phyloP scores from a whole-genome alignment of 805 yeast species.

The Starmerella riodocensis region DNA sequence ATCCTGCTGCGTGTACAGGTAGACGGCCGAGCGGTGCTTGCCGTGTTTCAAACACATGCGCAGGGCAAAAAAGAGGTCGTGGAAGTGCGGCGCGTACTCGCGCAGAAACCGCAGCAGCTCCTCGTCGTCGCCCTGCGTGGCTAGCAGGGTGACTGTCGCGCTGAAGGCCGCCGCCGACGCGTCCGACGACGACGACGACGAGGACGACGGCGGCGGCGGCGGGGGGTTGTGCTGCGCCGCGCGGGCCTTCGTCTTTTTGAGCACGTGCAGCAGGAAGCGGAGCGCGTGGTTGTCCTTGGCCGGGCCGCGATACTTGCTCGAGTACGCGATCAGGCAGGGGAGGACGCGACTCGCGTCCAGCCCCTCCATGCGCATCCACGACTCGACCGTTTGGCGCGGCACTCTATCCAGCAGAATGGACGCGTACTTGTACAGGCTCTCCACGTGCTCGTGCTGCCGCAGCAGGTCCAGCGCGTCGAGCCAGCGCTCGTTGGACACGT shows the following conservation, averaged over 20 bases:
- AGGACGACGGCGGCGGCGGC: background rate
- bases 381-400: conserved; percentile 57
- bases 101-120: conserved; percentile 40
- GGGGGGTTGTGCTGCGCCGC: background rate
- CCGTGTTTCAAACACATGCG: conserved; percentile 53
- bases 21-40: conserved; percentile 53
- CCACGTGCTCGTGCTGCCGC: conserved; percentile 28
- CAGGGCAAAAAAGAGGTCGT: conserved; percentile 53
- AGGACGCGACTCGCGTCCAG: conserved; percentile 52
- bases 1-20: conserved; percentile 53
- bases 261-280: conserved; percentile 45
- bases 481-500: conserved; percentile 65
- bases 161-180: conserved; percentile 48
- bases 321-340: conserved; percentile 64
- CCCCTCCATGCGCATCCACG: conserved; percentile 52
- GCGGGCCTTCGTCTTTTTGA: conserved; percentile 20
- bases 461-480: conserved; percentile 49
- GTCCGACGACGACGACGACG: background rate
- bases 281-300: conserved; percentile 49
- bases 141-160: conserved; percentile 50
- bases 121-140: conserved; percentile 32
- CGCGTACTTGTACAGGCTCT: conserved; percentile 52
- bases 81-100: conserved; percentile 23
- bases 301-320: conserved; percentile 30
- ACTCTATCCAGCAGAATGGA: conserved; percentile 52